Conservation (phyloP, 129 eudicot genomes). For the Apium graveolens region DNA sequence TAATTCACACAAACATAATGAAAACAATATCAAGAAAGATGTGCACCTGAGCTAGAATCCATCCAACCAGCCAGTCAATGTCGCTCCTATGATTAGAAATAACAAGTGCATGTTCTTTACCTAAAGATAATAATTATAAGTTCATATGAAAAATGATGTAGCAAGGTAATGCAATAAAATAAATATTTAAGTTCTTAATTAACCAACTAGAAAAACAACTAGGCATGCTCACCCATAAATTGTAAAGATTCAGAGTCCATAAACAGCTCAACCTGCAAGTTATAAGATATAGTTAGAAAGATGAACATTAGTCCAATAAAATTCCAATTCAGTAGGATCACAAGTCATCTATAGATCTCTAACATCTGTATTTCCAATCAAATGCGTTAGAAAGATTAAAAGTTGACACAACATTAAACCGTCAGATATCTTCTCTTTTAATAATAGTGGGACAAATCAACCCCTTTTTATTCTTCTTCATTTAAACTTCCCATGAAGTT, state of each 20-base stretch:
- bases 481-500: neutral
- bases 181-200: neutral
- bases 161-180: neutral
- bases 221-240: slow-evolving; percentile 57
- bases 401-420: neutral
- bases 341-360: neutral
- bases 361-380: neutral
- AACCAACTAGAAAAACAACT: neutral
- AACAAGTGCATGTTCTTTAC: slow-evolving; percentile 91
- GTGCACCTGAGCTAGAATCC: slow-evolving; percentile 90
- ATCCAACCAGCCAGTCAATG: slow-evolving; percentile 98
- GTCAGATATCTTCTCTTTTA: neutral
- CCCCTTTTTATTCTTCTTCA: neutral
- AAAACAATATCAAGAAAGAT: neutral
- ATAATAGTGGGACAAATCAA: neutral
- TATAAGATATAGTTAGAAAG: neutral
- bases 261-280: slow-evolving; percentile 58
- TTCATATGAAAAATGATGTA: neutral
- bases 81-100: slow-evolving; percentile 84
- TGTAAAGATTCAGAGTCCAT: slow-evolving; percentile 60
- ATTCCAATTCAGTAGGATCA: neutral
- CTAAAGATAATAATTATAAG: slow-evolving; percentile 31
- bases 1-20: neutral
- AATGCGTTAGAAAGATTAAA: neutral
- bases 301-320: neutral